Base-by-base conservation (phyloP, 352 stramenopile genomes). In the Phytophthora gonapodyides region DNA sequence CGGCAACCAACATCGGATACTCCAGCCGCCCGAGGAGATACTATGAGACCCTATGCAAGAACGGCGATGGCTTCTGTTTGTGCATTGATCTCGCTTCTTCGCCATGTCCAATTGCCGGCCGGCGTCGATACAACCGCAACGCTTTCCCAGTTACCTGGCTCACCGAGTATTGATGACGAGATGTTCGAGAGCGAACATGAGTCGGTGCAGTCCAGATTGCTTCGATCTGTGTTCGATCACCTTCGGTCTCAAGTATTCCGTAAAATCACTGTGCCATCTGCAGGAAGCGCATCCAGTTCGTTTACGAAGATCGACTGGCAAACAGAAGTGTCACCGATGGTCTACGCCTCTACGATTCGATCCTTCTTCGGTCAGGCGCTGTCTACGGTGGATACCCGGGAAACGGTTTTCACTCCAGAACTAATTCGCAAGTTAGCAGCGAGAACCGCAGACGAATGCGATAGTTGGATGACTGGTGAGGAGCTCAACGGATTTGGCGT, bases 401-500 rank as follows among this genome's bases (percentile, higher is more conserved):
- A 71, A 50, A 52, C 31, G 10, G 37, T 68, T 66, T 56, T 74
- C 16, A 59, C 42, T 33, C 62, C 70, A 2, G 71, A 78, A 27
- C 52, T 84, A 41, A 72, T 84, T 56, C 67, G 56, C 9, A 84
- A 68, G 30, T 47, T 84, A n/a, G 64, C 73, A 37, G 59, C 59
- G 16, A 64, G n/a, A 42, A 57, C 35, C 35, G 16, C 61, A 4
- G 56, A 73, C 5, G 63, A 77, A 45, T 59, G 48, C 11, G 63
- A 71, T 24, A 52, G 47, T 16, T 57, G 43, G 7, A 41, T 64
- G 11, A 46, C 34, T 51, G 59, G 41, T 16, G 66, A 70, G 17
- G 78, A 78, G 24, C 57, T 87, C 12, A 77, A 75, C 54, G 79
- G 79, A 8, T 88, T 85, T 49, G 79, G 79, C 7, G 64, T 88